phyloP scores from a whole-genome alignment of 1,139 yeast genomes.

The Candida glucosophila region DNA sequence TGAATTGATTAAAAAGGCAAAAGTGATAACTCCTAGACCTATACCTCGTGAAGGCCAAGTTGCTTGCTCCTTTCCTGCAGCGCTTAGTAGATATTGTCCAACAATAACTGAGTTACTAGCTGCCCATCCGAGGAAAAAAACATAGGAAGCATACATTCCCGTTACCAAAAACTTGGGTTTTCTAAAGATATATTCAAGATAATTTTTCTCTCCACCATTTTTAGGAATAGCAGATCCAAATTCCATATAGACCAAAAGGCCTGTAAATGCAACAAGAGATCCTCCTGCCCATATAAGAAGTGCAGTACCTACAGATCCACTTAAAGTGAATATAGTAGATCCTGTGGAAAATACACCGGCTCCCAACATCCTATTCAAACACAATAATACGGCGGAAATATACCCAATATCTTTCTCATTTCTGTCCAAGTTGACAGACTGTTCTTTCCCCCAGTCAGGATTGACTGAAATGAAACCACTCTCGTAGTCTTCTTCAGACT shows the following conservation, averaged over 20 bases:
- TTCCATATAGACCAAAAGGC: slow-evolving; percentile 72
- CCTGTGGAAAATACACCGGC: slow-evolving; percentile 86
- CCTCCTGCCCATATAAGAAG: slow-evolving; percentile 75
- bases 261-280: slow-evolving; percentile 62
- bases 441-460: no score
- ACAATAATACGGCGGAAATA: slow-evolving; percentile 59
- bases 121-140: slow-evolving; percentile 78
- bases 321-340: slow-evolving; percentile 58
- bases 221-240: slow-evolving; percentile 79
- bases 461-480: no score
- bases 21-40: slow-evolving; percentile 66
- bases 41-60: slow-evolving; percentile 73
- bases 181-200: slow-evolving; percentile 62
- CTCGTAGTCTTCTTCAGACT: no score
- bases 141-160: slow-evolving; percentile 70
- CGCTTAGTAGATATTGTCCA: slow-evolving; percentile 48
- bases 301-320: slow-evolving; percentile 72
- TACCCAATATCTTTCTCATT: slow-evolving; percentile 55
- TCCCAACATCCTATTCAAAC: slow-evolving; percentile 77
- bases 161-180: slow-evolving; percentile 65
- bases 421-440: slow-evolving; percentile 38
- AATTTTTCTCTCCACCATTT: slow-evolving; percentile 86
- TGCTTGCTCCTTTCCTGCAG: slow-evolving; percentile 60
- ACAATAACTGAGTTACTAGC: slow-evolving; percentile 58
- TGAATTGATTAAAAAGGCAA: slow-evolving; percentile 61